These are phyloP conservation scores for Austroboletus festivus DNA, from an alignment of 768 basidiomycete species.

Conservation along the genomic window DNA sequence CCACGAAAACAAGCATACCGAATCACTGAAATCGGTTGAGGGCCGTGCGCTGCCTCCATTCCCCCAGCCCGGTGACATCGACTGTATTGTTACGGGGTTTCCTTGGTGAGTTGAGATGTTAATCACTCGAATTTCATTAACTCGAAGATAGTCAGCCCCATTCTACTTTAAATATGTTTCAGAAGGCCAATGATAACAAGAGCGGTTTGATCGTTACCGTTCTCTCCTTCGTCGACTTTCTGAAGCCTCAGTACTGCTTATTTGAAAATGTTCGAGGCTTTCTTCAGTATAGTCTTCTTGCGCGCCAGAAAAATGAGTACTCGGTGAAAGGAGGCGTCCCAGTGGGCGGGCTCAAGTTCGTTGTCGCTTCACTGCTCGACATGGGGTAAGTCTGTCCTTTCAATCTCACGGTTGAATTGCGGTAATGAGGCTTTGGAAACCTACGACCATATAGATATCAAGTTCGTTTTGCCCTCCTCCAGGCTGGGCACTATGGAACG, in stretches of 20 bases:
- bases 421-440: no score
- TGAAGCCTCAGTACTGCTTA: conserved; percentile 41
- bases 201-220: conserved; percentile 65
- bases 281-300: conserved; percentile 37
- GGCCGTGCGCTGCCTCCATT: conserved; percentile 41
- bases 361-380: conserved; percentile 56
- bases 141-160: conserved; percentile 62
- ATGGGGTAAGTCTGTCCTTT: conserved; percentile 51
- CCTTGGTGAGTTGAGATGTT: conserved; percentile 54
- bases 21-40: conserved; percentile 39
- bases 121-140: conserved; percentile 2
- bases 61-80: conserved; percentile 51
- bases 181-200: conserved; percentile 62
- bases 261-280: conserved; percentile 52
- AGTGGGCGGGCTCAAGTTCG: conserved; percentile 73
- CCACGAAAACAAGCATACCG: conserved; percentile 39
- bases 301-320: conserved; percentile 38
- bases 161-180: conserved; percentile 69
- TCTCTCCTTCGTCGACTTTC: conserved; percentile 42
- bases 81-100: conserved; percentile 67
- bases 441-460: conserved; percentile 37
- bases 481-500: conserved; percentile 47
- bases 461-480: conserved; percentile 40
- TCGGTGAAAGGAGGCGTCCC: conserved; percentile 59
- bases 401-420: not conserved